Percentiles rank a stretch among this genome's conserved stretches.
Conservation (phyloP, 257 asterid genomes). For the Avicennia marina region DNA sequence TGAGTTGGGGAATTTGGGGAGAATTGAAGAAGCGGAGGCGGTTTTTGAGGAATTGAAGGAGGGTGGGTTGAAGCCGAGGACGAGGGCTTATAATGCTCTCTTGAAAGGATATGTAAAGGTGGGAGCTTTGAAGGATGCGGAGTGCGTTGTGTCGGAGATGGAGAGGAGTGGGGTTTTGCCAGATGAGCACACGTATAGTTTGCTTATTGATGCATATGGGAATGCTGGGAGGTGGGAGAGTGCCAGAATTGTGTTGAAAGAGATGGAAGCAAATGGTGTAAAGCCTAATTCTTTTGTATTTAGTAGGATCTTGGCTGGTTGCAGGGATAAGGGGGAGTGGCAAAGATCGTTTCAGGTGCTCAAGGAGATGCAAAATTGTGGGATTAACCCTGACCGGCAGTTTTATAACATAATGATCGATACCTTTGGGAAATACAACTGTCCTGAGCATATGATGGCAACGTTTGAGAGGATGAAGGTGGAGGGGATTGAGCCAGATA, state of each 20-base stretch:
- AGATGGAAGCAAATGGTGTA: conserved; percentile 73
- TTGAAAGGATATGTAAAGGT: conserved; percentile 78
- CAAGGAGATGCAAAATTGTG: conserved; percentile 79
- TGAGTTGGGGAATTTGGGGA: conserved; percentile 68
- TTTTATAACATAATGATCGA: conserved; percentile 91
- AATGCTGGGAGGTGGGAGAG: conserved; percentile 98
- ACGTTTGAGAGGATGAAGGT: conserved; percentile 73
- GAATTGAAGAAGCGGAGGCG: conserved; percentile 93
- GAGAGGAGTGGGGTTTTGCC: conserved; percentile 73
- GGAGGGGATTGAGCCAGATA: conserved; percentile 77
- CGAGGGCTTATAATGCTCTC: conserved; percentile 88
- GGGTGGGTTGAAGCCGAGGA: conserved; percentile 77
- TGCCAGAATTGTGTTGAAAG: conserved; percentile 79
- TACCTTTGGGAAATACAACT: conserved; percentile 83
- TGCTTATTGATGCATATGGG: conserved; percentile 92
- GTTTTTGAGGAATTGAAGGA: conserved; percentile 87
- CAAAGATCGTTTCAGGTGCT: conserved; percentile 90
- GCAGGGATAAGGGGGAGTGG: conserved; percentile 95
- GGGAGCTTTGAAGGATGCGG: conserved; percentile 82
- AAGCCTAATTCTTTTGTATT: conserved; percentile 71
- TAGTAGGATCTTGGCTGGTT: conserved; percentile 71
- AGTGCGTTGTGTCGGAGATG: conserved; percentile 79
- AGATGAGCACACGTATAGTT: conserved; percentile 74
- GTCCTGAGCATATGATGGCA: conserved; percentile 84
- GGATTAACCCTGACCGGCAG: conserved; percentile 74